Base-by-base conservation (phyloP, 2,329 filamentous ascomycete genomes). In the Alternaria triticina region DNA sequence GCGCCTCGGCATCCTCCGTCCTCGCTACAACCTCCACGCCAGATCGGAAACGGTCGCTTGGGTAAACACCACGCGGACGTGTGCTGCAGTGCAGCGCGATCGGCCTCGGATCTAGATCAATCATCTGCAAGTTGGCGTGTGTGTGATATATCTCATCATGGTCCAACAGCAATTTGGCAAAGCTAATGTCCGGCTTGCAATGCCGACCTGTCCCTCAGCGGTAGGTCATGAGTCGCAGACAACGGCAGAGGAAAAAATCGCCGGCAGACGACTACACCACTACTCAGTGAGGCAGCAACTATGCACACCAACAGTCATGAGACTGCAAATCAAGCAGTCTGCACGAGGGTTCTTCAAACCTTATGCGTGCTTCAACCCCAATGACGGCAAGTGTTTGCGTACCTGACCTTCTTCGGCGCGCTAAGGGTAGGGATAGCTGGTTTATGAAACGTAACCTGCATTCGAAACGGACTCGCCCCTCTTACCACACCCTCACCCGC, bases 381-480 rank as follows among this genome's bases (percentile, higher is more conserved):
- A 44, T 61, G 58, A 49, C 44, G 43, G 27, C 43, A 52, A 54
- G 46, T 59, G 59, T 49, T 45, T 44, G 28, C 44, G 50, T 57
- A 43, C 60, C 67, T 70, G 66, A 62, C 59, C 60, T 44, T 12
- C 12, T 45, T 17, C 57, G 60, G 51, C 43, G 59, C 47, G 27
- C 61, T 66, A 33, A 11, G 57, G 66, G 45, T 58, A 66, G 62
- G 67, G 51, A 59, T 47, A 27, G 30, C 25, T 40, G n/a, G 17
- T 17, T 44, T 27, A 17, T 70, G 70, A 73, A 73, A 73, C 70
- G 47, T 43, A 50, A 44, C 22, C 62, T 62, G 50, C 57, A 51
- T 64, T 68, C 45, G 68, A 73, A 73, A 72, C 69, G 33, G 4
- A 66, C 59, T 54, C 64, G 62, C 47, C 57, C 59, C 64, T 60